These are phyloP conservation scores for Globisporangium perplexum DNA, from an alignment of 352 stramenopile species.

Conservation along the genomic window DNA sequence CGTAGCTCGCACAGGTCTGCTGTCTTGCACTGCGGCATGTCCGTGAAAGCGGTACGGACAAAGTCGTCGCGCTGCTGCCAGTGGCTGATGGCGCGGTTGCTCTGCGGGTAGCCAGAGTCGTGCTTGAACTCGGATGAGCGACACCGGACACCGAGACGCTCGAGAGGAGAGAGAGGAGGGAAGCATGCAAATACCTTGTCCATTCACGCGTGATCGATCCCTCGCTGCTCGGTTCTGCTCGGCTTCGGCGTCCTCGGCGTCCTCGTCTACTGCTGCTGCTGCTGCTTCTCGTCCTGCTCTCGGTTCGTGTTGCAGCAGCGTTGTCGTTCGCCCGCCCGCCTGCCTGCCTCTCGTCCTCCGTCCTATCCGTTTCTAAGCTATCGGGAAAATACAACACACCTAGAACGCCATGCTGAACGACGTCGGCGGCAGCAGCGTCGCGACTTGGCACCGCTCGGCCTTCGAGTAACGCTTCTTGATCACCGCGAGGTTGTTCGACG, in stretches of 20 bases:
- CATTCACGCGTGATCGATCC: not conserved
- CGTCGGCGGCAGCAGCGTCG: conserved; percentile 57
- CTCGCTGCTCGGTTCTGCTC: not conserved
- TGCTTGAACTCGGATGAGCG: no score
- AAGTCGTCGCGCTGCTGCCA: no score
- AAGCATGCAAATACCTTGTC: not conserved
- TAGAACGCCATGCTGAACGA: conserved; percentile 85
- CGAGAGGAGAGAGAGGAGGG: no score
- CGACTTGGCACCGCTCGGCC: conserved; percentile 74
- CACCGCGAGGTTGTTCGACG: conserved; percentile 77
- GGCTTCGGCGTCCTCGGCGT: not conserved
- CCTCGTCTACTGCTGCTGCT: not conserved
- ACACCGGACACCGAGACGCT: no score
- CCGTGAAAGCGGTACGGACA: no score
- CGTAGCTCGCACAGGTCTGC: no score
- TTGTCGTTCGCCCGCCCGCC: no score
- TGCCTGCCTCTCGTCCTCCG: not conserved
- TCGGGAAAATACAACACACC: conserved; percentile 13
- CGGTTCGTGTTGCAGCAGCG: not conserved
- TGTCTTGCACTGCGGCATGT: no score
- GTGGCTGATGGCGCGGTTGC: no score
- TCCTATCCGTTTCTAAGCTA: conserved; percentile 9
- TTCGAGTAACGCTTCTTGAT: conserved; percentile 90
- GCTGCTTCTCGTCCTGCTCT: not conserved
- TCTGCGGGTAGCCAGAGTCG: no score